Percentiles rank a stretch among this genome's conserved stretches.
These are phyloP conservation scores for Apiospora marii DNA, from an alignment of 2,329 filamentous ascomycete genomes.

Conservation along the genomic window DNA sequence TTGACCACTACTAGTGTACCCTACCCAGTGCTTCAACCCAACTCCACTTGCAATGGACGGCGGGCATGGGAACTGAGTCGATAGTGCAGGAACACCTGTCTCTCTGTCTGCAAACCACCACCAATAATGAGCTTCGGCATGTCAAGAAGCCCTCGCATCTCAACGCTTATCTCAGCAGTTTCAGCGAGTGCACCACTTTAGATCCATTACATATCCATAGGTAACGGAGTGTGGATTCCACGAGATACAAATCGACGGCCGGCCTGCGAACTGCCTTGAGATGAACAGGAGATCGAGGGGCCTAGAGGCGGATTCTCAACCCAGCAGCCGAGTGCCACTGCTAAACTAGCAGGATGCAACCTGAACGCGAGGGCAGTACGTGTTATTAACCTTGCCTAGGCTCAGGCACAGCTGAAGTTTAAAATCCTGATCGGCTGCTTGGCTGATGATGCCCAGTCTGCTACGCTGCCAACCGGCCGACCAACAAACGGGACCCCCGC, in stretches of 20 bases:
- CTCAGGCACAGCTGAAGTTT: background rate
- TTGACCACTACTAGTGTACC: background rate
- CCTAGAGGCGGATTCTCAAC: background rate
- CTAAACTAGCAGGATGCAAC: background rate
- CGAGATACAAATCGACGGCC: background rate
- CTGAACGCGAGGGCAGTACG: background rate
- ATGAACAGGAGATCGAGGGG: background rate
- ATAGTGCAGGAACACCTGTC: background rate
- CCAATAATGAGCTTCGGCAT: too few relatives aligned
- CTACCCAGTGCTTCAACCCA: background rate
- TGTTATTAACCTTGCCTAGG: background rate
- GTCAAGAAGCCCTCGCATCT: background rate
- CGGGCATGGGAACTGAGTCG: background rate
- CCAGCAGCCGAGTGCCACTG: background rate
- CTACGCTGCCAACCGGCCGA: background rate
- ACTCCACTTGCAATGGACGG: background rate
- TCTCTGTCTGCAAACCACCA: background rate
- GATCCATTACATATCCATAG: background rate
- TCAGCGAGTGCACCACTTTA: background rate
- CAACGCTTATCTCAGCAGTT: background rate
- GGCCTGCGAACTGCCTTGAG: background rate
- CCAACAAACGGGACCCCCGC: too few relatives aligned
- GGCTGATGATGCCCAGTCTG: background rate
- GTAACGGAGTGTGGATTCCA: background rate
- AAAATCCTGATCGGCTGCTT: background rate